A percentile compares a stretch with the other conserved stretches of the same genome.
Conservation (phyloP, 345 rosid species). For the Isatis tinctoria region DNA sequence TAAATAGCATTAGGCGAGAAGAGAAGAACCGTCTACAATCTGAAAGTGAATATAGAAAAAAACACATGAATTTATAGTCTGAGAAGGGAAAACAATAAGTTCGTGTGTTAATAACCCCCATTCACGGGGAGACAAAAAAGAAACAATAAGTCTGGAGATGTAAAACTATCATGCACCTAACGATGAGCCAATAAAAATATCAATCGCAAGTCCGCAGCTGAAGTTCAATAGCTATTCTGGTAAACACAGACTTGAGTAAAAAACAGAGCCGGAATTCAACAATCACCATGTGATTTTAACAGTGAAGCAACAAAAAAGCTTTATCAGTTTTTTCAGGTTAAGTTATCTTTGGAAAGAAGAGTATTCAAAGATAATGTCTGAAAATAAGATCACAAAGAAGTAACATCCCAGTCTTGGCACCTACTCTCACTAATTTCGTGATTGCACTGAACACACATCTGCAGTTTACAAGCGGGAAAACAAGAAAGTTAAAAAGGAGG, state of each 20-base stretch:
- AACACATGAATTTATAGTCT: slow-evolving; percentile 34
- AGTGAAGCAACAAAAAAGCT: not conserved
- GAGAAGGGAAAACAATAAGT: too few species aligned
- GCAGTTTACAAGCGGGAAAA: slow-evolving; percentile 25
- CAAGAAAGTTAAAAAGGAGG: not conserved
- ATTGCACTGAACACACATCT: slow-evolving; percentile 93
- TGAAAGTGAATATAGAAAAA: slow-evolving; percentile 29
- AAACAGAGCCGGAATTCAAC: not conserved
- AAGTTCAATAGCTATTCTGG: not conserved
- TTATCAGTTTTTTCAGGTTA: too few species aligned
- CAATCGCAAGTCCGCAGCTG: not conserved
- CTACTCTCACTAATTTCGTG: slow-evolving; percentile 61
- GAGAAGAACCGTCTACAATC: slow-evolving; percentile 39
- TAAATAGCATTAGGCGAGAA: slow-evolving; percentile 53
- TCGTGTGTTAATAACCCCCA: too few species aligned
- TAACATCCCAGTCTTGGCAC: slow-evolving; percentile 90
- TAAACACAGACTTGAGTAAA: not conserved
- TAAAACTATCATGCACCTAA: not conserved
- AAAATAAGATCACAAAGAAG: slow-evolving; percentile 85
- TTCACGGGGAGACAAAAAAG: too few species aligned
- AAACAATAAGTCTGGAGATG: not conserved
- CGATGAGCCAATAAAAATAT: not conserved
- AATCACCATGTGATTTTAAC: not conserved
- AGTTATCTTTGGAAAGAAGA: too few species aligned
- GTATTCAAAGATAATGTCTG: too few species aligned